phyloP scores from a whole-genome alignment of 371 early-diverging fungal genomes.

The Mucor ambiguus region DNA sequence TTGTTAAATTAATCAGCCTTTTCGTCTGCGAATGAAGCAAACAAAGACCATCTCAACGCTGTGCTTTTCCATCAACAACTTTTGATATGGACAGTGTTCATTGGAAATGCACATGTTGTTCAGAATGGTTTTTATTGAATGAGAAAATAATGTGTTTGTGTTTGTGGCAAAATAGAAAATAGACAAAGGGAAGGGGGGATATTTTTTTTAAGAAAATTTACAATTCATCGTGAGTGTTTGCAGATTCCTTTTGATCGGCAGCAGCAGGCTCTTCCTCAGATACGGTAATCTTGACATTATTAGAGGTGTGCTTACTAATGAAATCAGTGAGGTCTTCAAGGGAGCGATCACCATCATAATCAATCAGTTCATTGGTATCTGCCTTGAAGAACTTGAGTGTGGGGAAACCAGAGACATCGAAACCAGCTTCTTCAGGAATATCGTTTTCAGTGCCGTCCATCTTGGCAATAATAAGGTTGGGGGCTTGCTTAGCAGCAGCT shows the following conservation, averaged over 20 bases:
- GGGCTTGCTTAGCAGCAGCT: constrained; percentile 31
- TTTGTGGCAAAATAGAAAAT: background rate
- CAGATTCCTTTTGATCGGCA: constrained; percentile 40
- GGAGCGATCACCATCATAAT: constrained; percentile 86
- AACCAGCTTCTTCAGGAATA: constrained; percentile 73
- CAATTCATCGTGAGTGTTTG: constrained; percentile 66
- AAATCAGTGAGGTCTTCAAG: constrained; percentile 78
- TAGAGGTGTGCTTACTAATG: constrained; percentile 65
- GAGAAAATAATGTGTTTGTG: background rate
- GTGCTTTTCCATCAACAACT: too few species aligned
- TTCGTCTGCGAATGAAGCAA: too few species aligned
- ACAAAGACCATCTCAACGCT: too few species aligned
- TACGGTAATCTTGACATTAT: constrained; percentile 31
- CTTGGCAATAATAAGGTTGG: constrained; percentile 85
- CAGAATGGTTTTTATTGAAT: constrained; percentile 1
- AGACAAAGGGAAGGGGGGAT: background rate
- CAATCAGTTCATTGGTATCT: constrained; percentile 74
- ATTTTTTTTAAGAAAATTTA: constrained; percentile 38
- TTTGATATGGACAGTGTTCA: too few species aligned
- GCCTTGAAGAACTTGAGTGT: constrained; percentile 94
- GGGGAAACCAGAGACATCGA: constrained; percentile 92
- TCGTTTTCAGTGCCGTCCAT: constrained; percentile 97
- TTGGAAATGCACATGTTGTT: background rate
- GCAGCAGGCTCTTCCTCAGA: constrained; percentile 11
- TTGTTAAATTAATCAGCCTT: too few species aligned